A percentile compares a stretch with the other conserved stretches of the same genome.
These are phyloP conservation scores for Aspergillus avenaceus DNA, from an alignment of 495 filamentous ascomycete genomes.

Conservation along the genomic window DNA sequence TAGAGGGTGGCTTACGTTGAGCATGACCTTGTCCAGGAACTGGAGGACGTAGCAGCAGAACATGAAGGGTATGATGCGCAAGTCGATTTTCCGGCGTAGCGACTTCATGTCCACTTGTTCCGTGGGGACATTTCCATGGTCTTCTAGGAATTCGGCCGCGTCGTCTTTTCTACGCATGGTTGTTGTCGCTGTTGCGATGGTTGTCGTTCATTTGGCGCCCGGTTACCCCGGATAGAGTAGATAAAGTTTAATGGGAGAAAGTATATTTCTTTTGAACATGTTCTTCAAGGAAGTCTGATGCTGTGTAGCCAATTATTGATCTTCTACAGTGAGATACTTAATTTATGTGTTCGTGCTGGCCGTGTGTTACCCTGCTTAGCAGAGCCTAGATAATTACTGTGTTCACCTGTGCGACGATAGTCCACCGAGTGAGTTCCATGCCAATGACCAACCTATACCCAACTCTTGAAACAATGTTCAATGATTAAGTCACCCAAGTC, in stretches of 20 bases:
- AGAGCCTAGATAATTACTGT: too few relatives aligned
- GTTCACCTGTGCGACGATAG: too few relatives aligned
- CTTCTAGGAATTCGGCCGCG: background rate
- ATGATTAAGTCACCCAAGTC: too few relatives aligned
- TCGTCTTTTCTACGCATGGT: background rate
- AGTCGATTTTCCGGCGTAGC: constrained; percentile 30
- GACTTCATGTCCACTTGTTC: background rate
- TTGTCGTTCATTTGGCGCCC: too few relatives aligned
- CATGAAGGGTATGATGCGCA: constrained; percentile 53
- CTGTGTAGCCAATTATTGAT: background rate
- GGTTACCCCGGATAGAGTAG: too few relatives aligned
- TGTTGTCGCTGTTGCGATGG: too few relatives aligned
- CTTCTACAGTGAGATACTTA: too few relatives aligned
- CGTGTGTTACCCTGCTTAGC: too few relatives aligned
- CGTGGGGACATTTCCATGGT: background rate
- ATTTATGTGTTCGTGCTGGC: too few relatives aligned
- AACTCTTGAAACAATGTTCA: too few relatives aligned
- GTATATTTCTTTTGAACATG: background rate
- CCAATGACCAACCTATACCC: too few relatives aligned
- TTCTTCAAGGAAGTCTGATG: background rate
- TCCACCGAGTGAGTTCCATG: too few relatives aligned
- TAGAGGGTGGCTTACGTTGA: constrained; percentile 45
- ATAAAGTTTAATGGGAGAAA: constrained; percentile 57
- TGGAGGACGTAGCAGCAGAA: constrained; percentile 61
- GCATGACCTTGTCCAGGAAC: constrained; percentile 62